Percentiles rank a stretch among this genome's conserved stretches.
phyloP scores from a whole-genome alignment of 169 alveolate genomes.

The Plasmodium vivax region DNA sequence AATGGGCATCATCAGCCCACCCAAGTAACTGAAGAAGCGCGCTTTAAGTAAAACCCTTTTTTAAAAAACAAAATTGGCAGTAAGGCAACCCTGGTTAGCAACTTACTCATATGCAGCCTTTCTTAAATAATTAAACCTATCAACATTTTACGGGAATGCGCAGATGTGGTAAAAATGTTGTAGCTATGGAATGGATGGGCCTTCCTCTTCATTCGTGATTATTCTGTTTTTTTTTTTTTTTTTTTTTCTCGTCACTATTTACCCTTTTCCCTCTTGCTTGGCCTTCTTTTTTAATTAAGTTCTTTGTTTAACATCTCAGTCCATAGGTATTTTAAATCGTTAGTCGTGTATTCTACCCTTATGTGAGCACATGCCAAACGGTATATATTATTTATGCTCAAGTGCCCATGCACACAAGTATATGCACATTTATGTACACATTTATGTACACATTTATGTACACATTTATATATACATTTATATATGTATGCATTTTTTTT shows the following conservation, averaged over 20 bases:
- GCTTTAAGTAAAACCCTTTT: neutral
- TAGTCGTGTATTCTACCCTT: conserved; percentile 20
- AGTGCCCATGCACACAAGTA: neutral
- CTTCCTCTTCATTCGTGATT: conserved; percentile 1
- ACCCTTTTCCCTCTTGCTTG: neutral
- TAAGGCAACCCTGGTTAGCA: neutral
- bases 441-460: neutral
- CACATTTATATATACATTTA: neutral
- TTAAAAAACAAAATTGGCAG: neutral
- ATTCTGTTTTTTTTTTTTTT: neutral
- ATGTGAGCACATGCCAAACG: conserved; percentile 23
- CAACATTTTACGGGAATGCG: neutral
- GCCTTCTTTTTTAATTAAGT: neutral
- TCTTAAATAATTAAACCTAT: conserved; percentile 1
- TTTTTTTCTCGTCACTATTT: neutral
- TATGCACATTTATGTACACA: conserved; percentile 9
- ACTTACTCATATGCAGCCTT: neutral
- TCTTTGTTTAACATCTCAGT: conserved; percentile 37
- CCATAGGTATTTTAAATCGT: conserved; percentile 32
- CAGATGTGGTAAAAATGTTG: neutral
- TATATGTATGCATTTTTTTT: conserved; percentile 30
- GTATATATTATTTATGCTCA: conserved; percentile 30
- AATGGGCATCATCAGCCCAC: neutral
- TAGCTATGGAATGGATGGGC: neutral
- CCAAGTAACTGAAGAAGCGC: neutral